Evolutionary conservation across 768 basidiomycete species (phyloP).

Genomic region (Tricholoma matsutake): DNA sequence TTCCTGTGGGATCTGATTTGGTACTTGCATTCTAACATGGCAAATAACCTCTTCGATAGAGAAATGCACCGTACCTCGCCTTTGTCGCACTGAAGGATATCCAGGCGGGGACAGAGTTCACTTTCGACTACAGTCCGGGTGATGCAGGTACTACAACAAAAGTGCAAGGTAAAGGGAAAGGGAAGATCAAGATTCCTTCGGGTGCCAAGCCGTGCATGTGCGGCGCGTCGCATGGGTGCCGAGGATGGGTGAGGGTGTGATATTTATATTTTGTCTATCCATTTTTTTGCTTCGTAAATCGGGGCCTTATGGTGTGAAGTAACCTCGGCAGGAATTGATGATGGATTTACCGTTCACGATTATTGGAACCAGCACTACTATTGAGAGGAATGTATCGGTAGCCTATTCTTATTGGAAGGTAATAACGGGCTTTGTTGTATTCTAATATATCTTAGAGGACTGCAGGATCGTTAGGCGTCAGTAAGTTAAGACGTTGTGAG

Average conservation of each 20-base stretch:
- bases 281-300: neutral
- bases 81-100: slow-evolving; percentile 53
- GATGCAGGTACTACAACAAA: slow-evolving; percentile 14
- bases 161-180: slow-evolving; percentile 19
- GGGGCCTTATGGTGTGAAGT: neutral
- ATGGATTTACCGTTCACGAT: neutral
- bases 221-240: slow-evolving; percentile 16
- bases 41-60: slow-evolving; percentile 28
- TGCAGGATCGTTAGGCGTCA: too few relatives aligned
- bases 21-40: neutral
- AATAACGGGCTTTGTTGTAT: too few relatives aligned
- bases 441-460: too few relatives aligned
- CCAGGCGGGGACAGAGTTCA: slow-evolving; percentile 50
- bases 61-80: slow-evolving; percentile 59
- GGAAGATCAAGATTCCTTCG: slow-evolving; percentile 22
- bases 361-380: neutral
- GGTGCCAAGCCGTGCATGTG: slow-evolving; percentile 37
- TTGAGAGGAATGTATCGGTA: neutral
- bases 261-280: neutral
- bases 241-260: slow-evolving; percentile 20
- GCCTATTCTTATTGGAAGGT: neutral
- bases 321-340: neutral
- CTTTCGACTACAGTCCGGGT: slow-evolving; percentile 62
- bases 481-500: too few relatives aligned
- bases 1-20: neutral